Conservation (phyloP, 2,329 filamentous ascomycete species). For the Sclerotinia borealis region DNA sequence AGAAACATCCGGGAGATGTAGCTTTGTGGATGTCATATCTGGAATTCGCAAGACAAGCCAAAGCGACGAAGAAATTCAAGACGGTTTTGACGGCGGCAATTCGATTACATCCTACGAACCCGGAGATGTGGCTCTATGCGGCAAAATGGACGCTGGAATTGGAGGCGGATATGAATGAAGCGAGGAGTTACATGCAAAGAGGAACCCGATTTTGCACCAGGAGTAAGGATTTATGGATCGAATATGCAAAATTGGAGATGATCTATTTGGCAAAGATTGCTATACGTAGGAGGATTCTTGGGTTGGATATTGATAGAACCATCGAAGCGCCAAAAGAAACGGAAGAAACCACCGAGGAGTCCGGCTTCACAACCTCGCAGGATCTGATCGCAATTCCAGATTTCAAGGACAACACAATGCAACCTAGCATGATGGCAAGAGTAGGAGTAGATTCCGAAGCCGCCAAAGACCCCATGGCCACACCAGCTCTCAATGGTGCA, state of each 20-base stretch:
- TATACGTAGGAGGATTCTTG: constrained; percentile 62
- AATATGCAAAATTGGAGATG: constrained; percentile 89
- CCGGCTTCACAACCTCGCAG: constrained; percentile 37
- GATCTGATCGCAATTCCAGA: constrained; percentile 51
- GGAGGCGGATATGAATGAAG: constrained; percentile 80
- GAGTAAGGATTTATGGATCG: constrained; percentile 71
- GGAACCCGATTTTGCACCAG: constrained; percentile 83
- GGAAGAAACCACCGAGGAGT: constrained; percentile 40
- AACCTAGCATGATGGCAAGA: constrained; percentile 39
- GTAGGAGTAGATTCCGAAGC: constrained; percentile 49
- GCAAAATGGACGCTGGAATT: constrained; percentile 72
- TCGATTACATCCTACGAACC: constrained; percentile 77
- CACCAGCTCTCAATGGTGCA: constrained; percentile 83
- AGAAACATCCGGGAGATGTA: constrained; percentile 75
- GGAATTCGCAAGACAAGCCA: constrained; percentile 66
- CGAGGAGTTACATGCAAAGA: constrained; percentile 79
- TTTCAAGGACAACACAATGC: constrained; percentile 37
- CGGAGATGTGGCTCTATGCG: constrained; percentile 77
- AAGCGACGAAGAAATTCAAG: constrained; percentile 60
- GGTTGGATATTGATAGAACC: constrained; percentile 47
- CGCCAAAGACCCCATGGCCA: constrained; percentile 40
- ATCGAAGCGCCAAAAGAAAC: constrained; percentile 39
- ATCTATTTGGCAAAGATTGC: constrained; percentile 82
- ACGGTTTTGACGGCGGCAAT: constrained; percentile 62
- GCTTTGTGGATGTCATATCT: constrained; percentile 88